Evolutionary conservation across 169 alveolate genomes (phyloP).

Genomic region (Plasmodium gonderi): DNA sequence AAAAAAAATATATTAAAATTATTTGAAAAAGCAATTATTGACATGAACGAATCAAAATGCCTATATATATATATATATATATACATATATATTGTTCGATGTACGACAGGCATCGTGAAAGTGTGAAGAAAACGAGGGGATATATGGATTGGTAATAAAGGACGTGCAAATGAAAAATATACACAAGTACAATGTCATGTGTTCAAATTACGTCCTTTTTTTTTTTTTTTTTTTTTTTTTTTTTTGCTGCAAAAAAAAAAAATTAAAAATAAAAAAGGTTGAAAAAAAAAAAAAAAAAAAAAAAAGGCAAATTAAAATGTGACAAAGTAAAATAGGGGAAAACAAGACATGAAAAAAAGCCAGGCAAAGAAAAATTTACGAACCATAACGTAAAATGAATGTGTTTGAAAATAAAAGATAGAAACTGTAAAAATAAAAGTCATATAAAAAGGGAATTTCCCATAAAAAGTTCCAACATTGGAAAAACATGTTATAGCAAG

Average conservation of each 20-base stretch:
- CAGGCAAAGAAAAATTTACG: not conserved
- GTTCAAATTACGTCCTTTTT: not conserved
- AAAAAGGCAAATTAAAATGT: not conserved
- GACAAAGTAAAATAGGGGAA: not conserved
- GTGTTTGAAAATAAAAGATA: not conserved
- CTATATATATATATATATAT: not conserved
- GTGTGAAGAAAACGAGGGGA: not conserved
- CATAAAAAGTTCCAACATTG: not conserved
- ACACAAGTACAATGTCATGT: not conserved
- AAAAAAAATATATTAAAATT: not conserved
- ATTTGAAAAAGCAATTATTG: not conserved
- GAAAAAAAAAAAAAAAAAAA: conserved; percentile 7
- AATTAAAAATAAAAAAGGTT: not conserved
- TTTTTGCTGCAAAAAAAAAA: not conserved
- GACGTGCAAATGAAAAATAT: not conserved
- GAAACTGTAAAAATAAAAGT: not conserved
- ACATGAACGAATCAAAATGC: not conserved
- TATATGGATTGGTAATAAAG: not conserved
- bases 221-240: not conserved
- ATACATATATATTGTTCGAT: no score
- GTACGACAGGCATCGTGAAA: no score
- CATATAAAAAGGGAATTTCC: not conserved
- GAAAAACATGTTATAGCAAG: not conserved
- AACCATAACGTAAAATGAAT: not conserved
- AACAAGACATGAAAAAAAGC: not conserved